These are phyloP conservation scores for Schizochytrium sp. DNA, from an alignment of 108 stramenopile species.

Conservation along the genomic window DNA sequence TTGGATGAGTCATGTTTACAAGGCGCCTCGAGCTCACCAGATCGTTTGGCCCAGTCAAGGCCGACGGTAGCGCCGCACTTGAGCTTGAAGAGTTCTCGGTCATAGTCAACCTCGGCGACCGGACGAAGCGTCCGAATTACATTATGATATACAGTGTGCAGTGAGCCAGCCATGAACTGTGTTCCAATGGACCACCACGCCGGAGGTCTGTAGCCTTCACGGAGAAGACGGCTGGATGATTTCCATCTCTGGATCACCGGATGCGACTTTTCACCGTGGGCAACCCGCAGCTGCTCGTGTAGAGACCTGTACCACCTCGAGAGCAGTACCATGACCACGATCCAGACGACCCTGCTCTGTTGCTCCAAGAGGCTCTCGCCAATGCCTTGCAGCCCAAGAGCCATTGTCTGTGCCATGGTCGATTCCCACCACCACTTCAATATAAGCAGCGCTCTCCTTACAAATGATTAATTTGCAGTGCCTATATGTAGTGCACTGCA, in stretches of 20 bases:
- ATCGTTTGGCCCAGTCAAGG: constrained; percentile 51
- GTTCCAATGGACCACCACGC: constrained; percentile 54
- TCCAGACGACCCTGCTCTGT: constrained; percentile 36
- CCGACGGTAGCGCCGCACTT: constrained; percentile 54
- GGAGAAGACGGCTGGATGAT: constrained; percentile 15
- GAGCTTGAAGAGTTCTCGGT: constrained; percentile 53
- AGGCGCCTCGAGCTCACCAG: constrained; percentile 44
- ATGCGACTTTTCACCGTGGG: constrained; percentile 56
- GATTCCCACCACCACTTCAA: too few species aligned
- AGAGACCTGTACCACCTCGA: constrained; percentile 60
- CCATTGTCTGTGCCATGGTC: neutral
- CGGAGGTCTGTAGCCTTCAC: constrained; percentile 53
- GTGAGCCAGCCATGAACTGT: constrained; percentile 52
- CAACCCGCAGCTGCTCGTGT: constrained; percentile 38
- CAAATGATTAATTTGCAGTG: too few species aligned
- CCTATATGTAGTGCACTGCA: too few species aligned
- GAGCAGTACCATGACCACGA: neutral
- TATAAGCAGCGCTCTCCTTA: neutral
- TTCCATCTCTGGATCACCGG: constrained; percentile 57
- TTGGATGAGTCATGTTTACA: constrained; percentile 36
- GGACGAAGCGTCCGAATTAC: constrained; percentile 24
- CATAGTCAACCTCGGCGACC: constrained; percentile 56
- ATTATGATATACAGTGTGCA: constrained; percentile 50
- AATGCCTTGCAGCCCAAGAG: neutral
- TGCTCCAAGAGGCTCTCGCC: neutral